Percentiles rank a stretch among this genome's conserved stretches.
Conservation (phyloP, 192 early-diverging fungal genomes). For the Coemansia interrupta region DNA sequence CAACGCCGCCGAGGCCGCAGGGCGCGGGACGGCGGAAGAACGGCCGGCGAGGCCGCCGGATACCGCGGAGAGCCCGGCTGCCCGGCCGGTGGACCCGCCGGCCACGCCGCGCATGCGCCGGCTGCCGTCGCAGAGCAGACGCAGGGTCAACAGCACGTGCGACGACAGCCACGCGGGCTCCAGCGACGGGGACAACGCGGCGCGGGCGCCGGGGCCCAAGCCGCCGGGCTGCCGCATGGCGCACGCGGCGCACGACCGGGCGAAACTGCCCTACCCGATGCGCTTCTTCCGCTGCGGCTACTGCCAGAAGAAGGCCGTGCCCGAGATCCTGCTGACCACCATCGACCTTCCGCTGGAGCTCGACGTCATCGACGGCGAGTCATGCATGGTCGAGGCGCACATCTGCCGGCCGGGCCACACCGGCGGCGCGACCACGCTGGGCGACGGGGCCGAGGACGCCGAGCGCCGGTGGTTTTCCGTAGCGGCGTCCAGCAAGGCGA, state of each 20-base stretch:
- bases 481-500: background rate
- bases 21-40: background rate
- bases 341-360: constrained; percentile 72
- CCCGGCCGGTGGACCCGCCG: too few species aligned
- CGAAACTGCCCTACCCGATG: constrained; percentile 70
- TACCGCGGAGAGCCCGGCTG: too few species aligned
- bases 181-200: background rate
- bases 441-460: background rate
- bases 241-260: constrained; percentile 65
- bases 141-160: background rate
- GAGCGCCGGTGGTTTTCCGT: constrained; percentile 15
- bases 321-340: constrained; percentile 69
- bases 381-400: constrained; percentile 70
- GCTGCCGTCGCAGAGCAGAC: too few species aligned
- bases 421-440: constrained; percentile 7
- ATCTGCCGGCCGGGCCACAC: constrained; percentile 48
- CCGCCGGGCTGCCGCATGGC: constrained; percentile 53
- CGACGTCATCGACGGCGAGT: constrained; percentile 61
- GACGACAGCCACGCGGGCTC: background rate
- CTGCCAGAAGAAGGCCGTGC: constrained; percentile 72
- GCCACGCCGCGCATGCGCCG: too few species aligned
- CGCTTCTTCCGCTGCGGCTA: constrained; percentile 58
- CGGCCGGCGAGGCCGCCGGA: background rate
- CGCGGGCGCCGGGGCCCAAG: background rate
- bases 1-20: too few species aligned